Percentiles rank a stretch among this genome's conserved stretches.
These are phyloP conservation scores for Cenchrus americanus DNA, from an alignment of 176 grass and related monocot species.

Conservation along the genomic window DNA sequence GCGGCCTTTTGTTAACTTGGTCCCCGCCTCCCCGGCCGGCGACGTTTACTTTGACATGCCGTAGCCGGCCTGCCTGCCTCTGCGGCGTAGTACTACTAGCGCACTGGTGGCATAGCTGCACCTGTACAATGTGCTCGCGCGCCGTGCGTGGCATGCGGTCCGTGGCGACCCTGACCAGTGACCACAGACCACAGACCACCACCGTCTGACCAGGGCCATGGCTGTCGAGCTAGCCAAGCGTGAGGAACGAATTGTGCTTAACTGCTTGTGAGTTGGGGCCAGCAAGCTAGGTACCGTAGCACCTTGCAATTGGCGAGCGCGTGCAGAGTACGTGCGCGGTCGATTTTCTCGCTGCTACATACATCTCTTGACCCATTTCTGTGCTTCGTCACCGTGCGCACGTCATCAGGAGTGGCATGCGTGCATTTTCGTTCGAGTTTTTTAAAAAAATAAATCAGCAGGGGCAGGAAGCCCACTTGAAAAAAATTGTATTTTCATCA, in stretches of 20 bases:
- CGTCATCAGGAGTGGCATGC: background rate
- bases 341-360: background rate
- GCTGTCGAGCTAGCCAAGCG: background rate
- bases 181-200: background rate
- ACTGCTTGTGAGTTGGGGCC: background rate
- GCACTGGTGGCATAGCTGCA: background rate
- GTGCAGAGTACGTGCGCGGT: background rate
- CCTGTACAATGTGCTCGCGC: slow-evolving; percentile 3
- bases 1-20: background rate
- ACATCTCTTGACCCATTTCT: slow-evolving; percentile 26
- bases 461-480: too few species aligned
- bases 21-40: background rate
- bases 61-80: too few species aligned
- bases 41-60: background rate
- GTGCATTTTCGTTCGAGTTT: background rate
- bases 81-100: background rate
- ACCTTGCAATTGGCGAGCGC: too few species aligned
- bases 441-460: too few species aligned
- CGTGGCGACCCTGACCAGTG: background rate
- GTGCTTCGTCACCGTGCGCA: slow-evolving; percentile 2
- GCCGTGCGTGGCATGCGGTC: background rate
- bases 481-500: too few species aligned
- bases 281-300: background rate
- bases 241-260: too few species aligned
- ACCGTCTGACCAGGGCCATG: background rate